Evolutionary conservation across 495 filamentous ascomycete genomes (phyloP).

Genomic region (Chaetomidium leptoderma): DNA sequence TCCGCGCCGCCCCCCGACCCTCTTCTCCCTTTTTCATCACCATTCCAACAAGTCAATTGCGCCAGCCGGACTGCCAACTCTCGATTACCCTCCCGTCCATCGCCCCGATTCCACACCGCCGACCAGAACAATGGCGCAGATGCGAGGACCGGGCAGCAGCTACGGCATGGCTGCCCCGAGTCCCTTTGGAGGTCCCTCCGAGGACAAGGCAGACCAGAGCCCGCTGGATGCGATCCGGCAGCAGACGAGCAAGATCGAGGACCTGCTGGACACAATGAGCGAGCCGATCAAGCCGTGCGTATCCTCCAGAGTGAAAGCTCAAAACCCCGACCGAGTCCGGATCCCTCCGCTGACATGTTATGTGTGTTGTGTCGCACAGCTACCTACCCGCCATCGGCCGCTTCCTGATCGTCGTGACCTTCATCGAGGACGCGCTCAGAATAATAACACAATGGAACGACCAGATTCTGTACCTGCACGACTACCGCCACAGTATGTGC

Average conservation of each 20-base stretch:
- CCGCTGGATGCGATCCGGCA: conserved; percentile 86
- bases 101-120: not conserved
- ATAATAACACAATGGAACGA: conserved; percentile 98
- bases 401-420: conserved; percentile 97
- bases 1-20: not conserved
- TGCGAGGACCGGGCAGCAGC: conserved; percentile 89
- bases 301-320: conserved; percentile 5
- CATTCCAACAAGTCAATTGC: conserved; percentile 6
- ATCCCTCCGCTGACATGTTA: conserved; percentile 7
- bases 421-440: conserved; percentile 91
- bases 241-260: conserved; percentile 97
- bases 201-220: conserved; percentile 65
- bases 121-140: conserved; percentile 71
- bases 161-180: conserved; percentile 83
- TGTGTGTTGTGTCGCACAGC: conserved; percentile 47
- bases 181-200: conserved; percentile 56
- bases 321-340: not conserved
- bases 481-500: conserved; percentile 88
- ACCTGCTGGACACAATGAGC: conserved; percentile 79
- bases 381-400: conserved; percentile 93
- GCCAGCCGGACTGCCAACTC: conserved; percentile 29
- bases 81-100: conserved; percentile 1
- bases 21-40: not conserved
- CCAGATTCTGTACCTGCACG: conserved; percentile 86
- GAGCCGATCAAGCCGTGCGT: conserved; percentile 97